Base-by-base conservation (phyloP, 257 asterid genomes). In the Petrea volubilis region DNA sequence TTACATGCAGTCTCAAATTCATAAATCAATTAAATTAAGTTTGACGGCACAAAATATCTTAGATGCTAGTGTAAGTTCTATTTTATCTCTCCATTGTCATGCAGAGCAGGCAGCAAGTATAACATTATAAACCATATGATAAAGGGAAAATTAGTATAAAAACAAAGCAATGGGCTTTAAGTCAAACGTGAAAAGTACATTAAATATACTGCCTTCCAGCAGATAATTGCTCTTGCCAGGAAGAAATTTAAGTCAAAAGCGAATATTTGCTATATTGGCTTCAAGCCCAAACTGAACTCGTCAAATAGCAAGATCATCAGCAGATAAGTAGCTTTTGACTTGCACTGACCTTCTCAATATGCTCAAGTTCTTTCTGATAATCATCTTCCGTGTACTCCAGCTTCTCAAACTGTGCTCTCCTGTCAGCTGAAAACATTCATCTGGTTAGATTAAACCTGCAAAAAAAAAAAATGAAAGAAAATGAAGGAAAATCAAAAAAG, bases 291-390 rank as follows among this genome's bases (percentile, higher is more conserved):
- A 18, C 28, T 55, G 28, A 29, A 46, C 14, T 59, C 13, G 33
- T 49, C 24, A 40, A 15, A 60, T 2, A 18, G 51, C 41, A 52
- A 67, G 50, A 21, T 60, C 67, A 33, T 27, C 55, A 24, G 64
- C 75, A 50, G 60, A 47, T 47, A 74, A 56, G 40, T 6, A 58
- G 33, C 47, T 34, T 23, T 9, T 51, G 17, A n/a, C 44, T 43
- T 18, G 62, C 29, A 12, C 79, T 73, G 36, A 95, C 98, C 99
- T 92, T 74, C 76, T 92, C 99, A 77, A 95, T 95, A 69, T 92
- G 99, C 87, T 90, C 96, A 23, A 95, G 96, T 82, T 95, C 99
- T 75, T 90, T 88, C 75, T 92, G 98, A 84, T 95, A 95, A 74
- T 95, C 99, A 0, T 95, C 99, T 64, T 95, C 99, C 1, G 96